Conservation (phyloP, 495 filamentous ascomycete genomes). For the Hapsidospora chrysogenum region DNA sequence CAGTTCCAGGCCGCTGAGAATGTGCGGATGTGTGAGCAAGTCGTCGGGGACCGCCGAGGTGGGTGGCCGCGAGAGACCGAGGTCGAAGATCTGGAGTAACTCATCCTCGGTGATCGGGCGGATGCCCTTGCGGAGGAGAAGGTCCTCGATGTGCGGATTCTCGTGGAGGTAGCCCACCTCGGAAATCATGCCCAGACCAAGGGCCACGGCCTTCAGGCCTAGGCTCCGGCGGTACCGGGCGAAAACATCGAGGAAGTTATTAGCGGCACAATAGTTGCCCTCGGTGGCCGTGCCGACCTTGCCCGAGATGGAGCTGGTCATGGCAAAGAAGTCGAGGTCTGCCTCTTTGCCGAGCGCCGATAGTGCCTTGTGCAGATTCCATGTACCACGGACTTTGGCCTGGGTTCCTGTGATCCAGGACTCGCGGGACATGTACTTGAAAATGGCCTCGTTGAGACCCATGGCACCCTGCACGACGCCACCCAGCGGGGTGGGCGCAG, state of each 20-base stretch:
- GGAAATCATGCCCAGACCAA: conserved; percentile 22
- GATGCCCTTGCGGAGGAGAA: conserved; percentile 13
- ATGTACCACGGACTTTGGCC: conserved; percentile 23
- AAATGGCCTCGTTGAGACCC: conserved; percentile 23
- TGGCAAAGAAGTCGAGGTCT: conserved; percentile 37
- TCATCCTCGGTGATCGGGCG: conserved; percentile 17
- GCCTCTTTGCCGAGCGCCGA: conserved; percentile 10
- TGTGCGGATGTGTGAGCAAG: too few species aligned
- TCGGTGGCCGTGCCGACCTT: conserved; percentile 29
- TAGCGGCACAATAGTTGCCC: conserved; percentile 33
- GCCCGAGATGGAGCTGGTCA: conserved; percentile 30
- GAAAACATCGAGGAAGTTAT: conserved; percentile 26
- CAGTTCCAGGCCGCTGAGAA: conserved; percentile 12
- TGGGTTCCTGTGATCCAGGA: conserved; percentile 10
- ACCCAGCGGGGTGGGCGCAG: conserved; percentile 19
- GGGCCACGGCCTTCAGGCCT: conserved; percentile 14
- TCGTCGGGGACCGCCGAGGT: too few species aligned
- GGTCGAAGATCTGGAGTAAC: conserved; percentile 16
- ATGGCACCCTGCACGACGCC: conserved; percentile 32
- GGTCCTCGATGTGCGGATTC: conserved; percentile 8
- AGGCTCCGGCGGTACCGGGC: conserved; percentile 13
- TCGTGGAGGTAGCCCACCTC: conserved; percentile 14
- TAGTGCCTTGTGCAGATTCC: conserved; percentile 16
- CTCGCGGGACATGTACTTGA: conserved; percentile 18
- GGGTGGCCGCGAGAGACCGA: too few species aligned